phyloP scores from a whole-genome alignment of 495 filamentous ascomycete species.

The Tuber borchii region DNA sequence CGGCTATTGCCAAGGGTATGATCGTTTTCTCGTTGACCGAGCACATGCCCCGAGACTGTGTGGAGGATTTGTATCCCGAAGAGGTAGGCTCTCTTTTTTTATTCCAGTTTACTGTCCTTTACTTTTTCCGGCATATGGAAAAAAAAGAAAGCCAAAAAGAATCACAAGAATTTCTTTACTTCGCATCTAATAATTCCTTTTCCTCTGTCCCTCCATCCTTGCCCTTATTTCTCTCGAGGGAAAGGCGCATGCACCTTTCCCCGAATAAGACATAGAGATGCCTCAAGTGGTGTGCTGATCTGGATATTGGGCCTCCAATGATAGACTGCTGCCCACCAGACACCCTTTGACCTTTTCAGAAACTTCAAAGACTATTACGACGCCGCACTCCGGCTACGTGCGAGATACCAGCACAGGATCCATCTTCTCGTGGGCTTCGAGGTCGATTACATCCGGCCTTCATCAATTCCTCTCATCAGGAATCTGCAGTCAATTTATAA shows the following conservation, averaged over 20 bases:
- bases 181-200: slow-evolving; percentile 9
- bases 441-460: slow-evolving; percentile 76
- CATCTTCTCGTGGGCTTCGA: slow-evolving; percentile 85
- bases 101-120: slow-evolving; percentile 2
- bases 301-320: slow-evolving; percentile 16
- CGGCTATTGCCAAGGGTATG: slow-evolving; percentile 73
- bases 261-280: slow-evolving; percentile 12
- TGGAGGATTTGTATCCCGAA: slow-evolving; percentile 82
- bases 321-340: slow-evolving; percentile 27
- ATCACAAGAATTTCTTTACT: not conserved
- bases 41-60: slow-evolving; percentile 76
- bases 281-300: slow-evolving; percentile 34
- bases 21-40: slow-evolving; percentile 84
- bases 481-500: slow-evolving; percentile 54
- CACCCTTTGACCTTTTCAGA: slow-evolving; percentile 24
- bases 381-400: slow-evolving; percentile 53
- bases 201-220: slow-evolving; percentile 9
- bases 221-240: not conserved
- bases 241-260: slow-evolving; percentile 12
- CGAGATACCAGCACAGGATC: slow-evolving; percentile 64
- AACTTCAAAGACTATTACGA: slow-evolving; percentile 32
- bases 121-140: slow-evolving; percentile 11
- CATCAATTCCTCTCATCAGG: slow-evolving; percentile 54
- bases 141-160: slow-evolving; percentile 5
- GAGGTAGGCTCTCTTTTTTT: slow-evolving; percentile 54